Base-by-base conservation (phyloP, 495 filamentous ascomycete species). In the Patellaria atrata region DNA sequence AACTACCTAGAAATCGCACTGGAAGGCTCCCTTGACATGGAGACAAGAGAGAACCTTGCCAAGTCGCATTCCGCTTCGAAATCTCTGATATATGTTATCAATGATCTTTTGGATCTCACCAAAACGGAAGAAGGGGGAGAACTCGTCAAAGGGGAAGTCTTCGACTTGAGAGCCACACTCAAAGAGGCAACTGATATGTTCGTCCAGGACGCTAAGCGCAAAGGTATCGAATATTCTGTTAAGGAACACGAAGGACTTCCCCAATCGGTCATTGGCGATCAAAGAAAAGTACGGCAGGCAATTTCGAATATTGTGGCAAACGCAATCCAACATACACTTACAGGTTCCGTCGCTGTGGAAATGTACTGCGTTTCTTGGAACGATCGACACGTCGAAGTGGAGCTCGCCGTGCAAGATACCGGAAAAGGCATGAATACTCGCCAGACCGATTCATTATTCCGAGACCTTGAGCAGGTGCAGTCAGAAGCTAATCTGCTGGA, bases 1-100 rank as follows among this genome's bases (percentile, higher is more conserved):
- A 96, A 96, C 47, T 94, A 89, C 39, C 62, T 96, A 2, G 87
- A 96, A 48, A 94, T 94, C 43, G 87, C 87, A 0, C 60, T 96
- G 2, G 87, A 96, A 54, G 82, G 82, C 2, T 57, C 71, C 0
- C 63, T 94, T 2, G 85, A 94, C 46, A 54, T 64, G 6, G 86
- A 94, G 41, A 93, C 82, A 1, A 66, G 87, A 17, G 87, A 94
- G 12, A 91, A 91, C 43, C 63, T 96, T 18, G 71, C 79, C 5
- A 79, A 70, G 37, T 91, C 85, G 4, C 83, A 96, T 48, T 91
- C 84, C 8, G 87, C 87, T n/a, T 96, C 87, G 1, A 93, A 92
- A 53, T 92, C 82, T 1, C 60, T 94, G 9, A 87, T 96, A 11
- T 93, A 89, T 55, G 84, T 92, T 6, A 94, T 96, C 51, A 96